Evolutionary conservation across 208 protist species (phyloP), one percentile per base, ranked within the genome.

Genomic region (Leishmania martiniquensis): DNA sequence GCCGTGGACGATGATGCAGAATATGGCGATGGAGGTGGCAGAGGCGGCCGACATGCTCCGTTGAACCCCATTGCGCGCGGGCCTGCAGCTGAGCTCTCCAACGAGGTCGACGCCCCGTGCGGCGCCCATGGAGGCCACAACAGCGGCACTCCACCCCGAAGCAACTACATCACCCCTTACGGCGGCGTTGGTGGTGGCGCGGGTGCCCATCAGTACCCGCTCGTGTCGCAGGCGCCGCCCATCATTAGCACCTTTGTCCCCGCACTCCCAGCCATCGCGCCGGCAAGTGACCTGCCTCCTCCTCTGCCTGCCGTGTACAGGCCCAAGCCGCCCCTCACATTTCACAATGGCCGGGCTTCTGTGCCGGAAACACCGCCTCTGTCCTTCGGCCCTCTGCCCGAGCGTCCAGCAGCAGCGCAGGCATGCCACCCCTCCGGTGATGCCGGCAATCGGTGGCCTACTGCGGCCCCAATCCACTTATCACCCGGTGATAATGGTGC

Each of bases 261-360:
- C 17, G 81, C 81, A 17, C 68, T 85, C 45, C 80, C 72, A 67
- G 52, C 80, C 55, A 70, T 89, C 34, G 22, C 81, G 4, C 83
- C 81, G 0, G 60, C 79, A 6, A 49, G 57, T 25, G 77, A 80
- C 29, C 75, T 92, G 73, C 86, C 82, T 1, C 78, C 81, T 25
- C 78, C 82, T 55, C 75, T 88, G 45, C 85, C 86, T 0, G 72
- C 83, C 17, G 80, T 89, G 32, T 90, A 86, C 72, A 71, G 75
- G 4, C 83, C 82, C 4, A 88, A 90, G 81, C 84, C 83, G 5
- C 88, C 86, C 1, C 68, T 90, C 13, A 76, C 75, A 29, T 87
- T 90, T 29, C 80, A 89, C 60, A 47, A 32, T 51, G 73, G 72
- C 69, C 47, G 25, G 22, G 42, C 44, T 49, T 22, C 37, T 49